These are phyloP conservation scores for Seminavis robusta DNA, from an alignment of 108 stramenopile species.

Conservation along the genomic window DNA sequence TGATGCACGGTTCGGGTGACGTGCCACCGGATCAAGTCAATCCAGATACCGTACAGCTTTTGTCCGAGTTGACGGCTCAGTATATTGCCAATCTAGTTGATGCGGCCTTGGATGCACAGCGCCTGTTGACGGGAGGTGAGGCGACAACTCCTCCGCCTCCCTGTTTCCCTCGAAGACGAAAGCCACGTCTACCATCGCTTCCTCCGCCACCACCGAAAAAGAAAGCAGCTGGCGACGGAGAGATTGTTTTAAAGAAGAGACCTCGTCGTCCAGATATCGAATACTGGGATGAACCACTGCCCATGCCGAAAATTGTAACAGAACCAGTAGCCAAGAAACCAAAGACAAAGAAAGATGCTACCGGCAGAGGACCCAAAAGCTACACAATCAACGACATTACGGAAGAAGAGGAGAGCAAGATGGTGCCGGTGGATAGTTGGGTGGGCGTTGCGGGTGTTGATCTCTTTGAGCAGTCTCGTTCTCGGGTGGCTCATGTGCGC, in stretches of 20 bases:
- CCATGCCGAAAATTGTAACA: constrained; percentile 50
- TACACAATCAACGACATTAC: constrained; percentile 5
- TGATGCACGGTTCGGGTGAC: constrained; percentile 82
- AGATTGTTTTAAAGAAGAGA: constrained; percentile 15
- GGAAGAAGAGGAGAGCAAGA: constrained; percentile 11
- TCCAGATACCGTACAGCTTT: constrained; percentile 47
- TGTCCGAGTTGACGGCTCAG: constrained; percentile 63
- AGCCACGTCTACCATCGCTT: constrained; percentile 16
- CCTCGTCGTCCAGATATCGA: constrained; percentile 29
- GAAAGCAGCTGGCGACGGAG: not conserved
- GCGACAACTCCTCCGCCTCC: constrained; percentile 25
- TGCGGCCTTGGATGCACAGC: constrained; percentile 76
- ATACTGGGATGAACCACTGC: constrained; percentile 79
- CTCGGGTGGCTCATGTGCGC: constrained; percentile 50
- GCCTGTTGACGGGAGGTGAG: constrained; percentile 61
- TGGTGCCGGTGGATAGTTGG: constrained; percentile 32
- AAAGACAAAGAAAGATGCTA: not conserved
- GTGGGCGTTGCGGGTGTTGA: constrained; percentile 66
- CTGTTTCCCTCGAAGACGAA: constrained; percentile 12
- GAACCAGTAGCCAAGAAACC: not conserved
- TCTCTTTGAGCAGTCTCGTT: constrained; percentile 47
- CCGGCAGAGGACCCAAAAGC: constrained; percentile 4
- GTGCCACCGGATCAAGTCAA: constrained; percentile 51
- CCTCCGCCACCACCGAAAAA: constrained; percentile 11
- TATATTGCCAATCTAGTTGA: constrained; percentile 67